A percentile compares a stretch with the other conserved stretches of the same genome.
These are phyloP conservation scores for Aspergillus steynii DNA, from an alignment of 495 filamentous ascomycete genomes.

Conservation along the genomic window DNA sequence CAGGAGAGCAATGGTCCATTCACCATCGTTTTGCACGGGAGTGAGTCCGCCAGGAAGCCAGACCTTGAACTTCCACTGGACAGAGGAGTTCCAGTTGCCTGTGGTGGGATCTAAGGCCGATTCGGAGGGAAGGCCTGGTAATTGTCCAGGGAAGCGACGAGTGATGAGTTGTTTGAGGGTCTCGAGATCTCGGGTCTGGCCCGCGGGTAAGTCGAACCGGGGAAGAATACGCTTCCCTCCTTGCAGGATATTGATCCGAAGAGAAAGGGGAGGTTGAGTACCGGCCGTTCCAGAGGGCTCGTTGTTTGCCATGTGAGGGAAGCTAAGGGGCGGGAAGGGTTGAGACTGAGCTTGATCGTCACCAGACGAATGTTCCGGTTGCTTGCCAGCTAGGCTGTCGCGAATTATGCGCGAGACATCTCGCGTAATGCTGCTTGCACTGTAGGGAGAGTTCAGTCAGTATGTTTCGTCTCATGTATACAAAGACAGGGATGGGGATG, in stretches of 20 bases:
- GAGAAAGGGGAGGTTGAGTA: slow-evolving; percentile 25
- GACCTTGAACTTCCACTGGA: slow-evolving; percentile 40
- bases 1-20: slow-evolving; percentile 46
- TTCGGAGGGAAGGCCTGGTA: slow-evolving; percentile 27
- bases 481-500: background rate
- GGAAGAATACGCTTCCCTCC: slow-evolving; percentile 44
- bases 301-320: slow-evolving; percentile 16
- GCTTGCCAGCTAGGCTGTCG: slow-evolving; percentile 36
- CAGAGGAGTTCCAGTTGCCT: slow-evolving; percentile 16
- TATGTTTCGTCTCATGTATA: slow-evolving; percentile 1
- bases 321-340: slow-evolving; percentile 19
- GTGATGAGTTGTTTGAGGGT: slow-evolving; percentile 32
- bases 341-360: slow-evolving; percentile 24
- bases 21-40: slow-evolving; percentile 38
- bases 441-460: slow-evolving; percentile 21
- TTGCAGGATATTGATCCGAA: slow-evolving; percentile 44
- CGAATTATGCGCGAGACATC: slow-evolving; percentile 46
- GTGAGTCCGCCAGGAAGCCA: slow-evolving; percentile 45
- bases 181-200: slow-evolving; percentile 36
- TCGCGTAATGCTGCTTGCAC: slow-evolving; percentile 45
- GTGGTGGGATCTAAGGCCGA: slow-evolving; percentile 13
- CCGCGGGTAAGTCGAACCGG: slow-evolving; percentile 38
- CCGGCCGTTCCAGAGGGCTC: slow-evolving; percentile 7
- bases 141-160: slow-evolving; percentile 35
- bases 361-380: slow-evolving; percentile 14